Conservation (phyloP, 179 eudicot species). For the Spergularia azorica region DNA sequence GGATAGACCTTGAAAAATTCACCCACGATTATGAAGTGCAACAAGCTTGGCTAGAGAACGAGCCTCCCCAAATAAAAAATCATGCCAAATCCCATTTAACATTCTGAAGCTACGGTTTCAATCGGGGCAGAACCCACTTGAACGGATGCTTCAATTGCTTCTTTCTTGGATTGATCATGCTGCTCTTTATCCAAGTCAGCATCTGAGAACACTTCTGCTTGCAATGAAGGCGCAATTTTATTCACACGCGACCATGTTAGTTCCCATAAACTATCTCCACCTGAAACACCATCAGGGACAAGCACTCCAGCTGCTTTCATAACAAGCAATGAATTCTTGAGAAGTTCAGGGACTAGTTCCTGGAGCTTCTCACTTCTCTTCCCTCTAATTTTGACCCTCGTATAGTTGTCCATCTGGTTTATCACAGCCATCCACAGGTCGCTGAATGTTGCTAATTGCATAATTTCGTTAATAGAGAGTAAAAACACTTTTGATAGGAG, state of each 20-base stretch:
- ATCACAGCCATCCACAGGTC: constrained; percentile 63
- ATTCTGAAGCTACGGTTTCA: constrained; percentile 31
- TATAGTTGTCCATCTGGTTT: constrained; percentile 55
- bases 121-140: constrained; percentile 16
- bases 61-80: background rate
- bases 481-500: constrained; percentile 63
- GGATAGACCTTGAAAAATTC: background rate
- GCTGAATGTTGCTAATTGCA: constrained; percentile 46
- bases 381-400: constrained; percentile 66
- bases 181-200: constrained; percentile 24
- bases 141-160: constrained; percentile 10
- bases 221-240: constrained; percentile 59
- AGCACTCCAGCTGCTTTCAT: constrained; percentile 61
- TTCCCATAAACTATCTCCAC: constrained; percentile 75
- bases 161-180: constrained; percentile 7
- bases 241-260: constrained; percentile 76
- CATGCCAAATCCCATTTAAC: constrained; percentile 13
- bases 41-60: background rate
- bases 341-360: constrained; percentile 60
- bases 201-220: constrained; percentile 57
- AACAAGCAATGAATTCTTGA: constrained; percentile 57
- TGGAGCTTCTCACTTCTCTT: constrained; percentile 62
- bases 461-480: constrained; percentile 47
- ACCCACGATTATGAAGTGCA: background rate
- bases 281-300: constrained; percentile 37